Base-by-base conservation (phyloP, 768 basidiomycete species). In the Gymnopilus dilepis region DNA sequence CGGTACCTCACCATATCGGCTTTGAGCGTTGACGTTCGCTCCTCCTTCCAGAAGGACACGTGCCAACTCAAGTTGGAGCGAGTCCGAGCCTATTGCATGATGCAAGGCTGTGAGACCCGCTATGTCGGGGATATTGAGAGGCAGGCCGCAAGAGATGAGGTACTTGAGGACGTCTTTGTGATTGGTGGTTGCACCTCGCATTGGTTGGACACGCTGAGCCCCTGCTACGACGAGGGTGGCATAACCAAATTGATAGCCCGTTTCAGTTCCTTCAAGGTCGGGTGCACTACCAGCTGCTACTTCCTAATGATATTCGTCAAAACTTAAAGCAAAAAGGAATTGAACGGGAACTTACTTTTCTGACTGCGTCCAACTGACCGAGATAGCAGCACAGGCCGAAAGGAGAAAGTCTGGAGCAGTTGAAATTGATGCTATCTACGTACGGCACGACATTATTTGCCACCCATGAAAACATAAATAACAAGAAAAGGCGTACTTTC, bases 81-180 rank as follows among this genome's bases (percentile, higher is more conserved):
- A 33, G 0, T 67, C 65, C 0, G 72, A 70, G 5, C 75, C 76
- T 7, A 78, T 77, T 0, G 76, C 72, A 65, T 85, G 84, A 48
- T 82, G 78, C 4, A 86, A 76, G 1, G 86, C 80, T 1, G 83
- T 86, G 70, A 74, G 74, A 3, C 83, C 83, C 9, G 70, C 74
- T 43, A 86, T 78, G 59, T 86, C 86, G 1, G 71, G 70, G 1
- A 76, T 21, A 52, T 84, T 74, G 3, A 75, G 68, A 3, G 82
- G 73, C 0, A 78, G 72, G 12, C 84, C 83, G 0, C 68, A 61
- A 0, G 75, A 67, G 38, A 86, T 71, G 22, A 87, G 77, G 50
- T 73, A 77, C 37, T 71, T 66, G 54, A 86, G 71, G 13, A 76
- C 70, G 5, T 77, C 79, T 37, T 71, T 56, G 3, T 59, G 62